A percentile compares a stretch with the other conserved stretches of the same genome.
phyloP scores from a whole-genome alignment of 495 filamentous ascomycete species.

The Lepraria neglecta region DNA sequence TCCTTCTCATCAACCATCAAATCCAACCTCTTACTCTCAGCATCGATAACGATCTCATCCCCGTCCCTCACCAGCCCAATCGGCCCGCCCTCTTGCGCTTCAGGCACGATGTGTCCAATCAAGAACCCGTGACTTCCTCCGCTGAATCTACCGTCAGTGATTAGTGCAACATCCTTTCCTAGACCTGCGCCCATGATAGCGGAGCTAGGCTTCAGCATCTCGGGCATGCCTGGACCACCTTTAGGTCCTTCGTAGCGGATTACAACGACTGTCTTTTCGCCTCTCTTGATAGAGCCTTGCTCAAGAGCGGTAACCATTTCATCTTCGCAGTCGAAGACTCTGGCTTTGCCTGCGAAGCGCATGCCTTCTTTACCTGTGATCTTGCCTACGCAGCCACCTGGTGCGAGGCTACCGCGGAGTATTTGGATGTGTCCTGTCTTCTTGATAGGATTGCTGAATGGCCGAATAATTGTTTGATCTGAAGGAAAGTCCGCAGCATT shows the following conservation, averaged over 20 bases:
- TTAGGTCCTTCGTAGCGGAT: slow-evolving; percentile 78
- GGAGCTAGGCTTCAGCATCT: slow-evolving; percentile 78
- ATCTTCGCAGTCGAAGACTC: slow-evolving; percentile 80
- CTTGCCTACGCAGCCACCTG: slow-evolving; percentile 90
- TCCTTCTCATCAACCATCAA: slow-evolving; percentile 53
- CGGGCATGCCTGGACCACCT: slow-evolving; percentile 56
- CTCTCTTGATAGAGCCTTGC: slow-evolving; percentile 80
- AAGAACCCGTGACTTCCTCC: slow-evolving; percentile 59
- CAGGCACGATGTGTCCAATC: slow-evolving; percentile 53
- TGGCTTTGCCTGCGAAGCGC: slow-evolving; percentile 80
- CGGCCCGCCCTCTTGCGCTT: slow-evolving; percentile 56
- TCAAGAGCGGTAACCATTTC: slow-evolving; percentile 73
- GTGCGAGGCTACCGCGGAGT: slow-evolving; percentile 81
- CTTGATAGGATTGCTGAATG: slow-evolving; percentile 89
- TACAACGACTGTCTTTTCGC: slow-evolving; percentile 94
- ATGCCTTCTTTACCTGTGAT: slow-evolving; percentile 97
- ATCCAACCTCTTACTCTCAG: slow-evolving; percentile 48
- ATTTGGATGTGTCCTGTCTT: slow-evolving; percentile 94
- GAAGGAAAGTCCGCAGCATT: slow-evolving; percentile 68
- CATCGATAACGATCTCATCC: slow-evolving; percentile 51
- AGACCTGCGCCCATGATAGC: slow-evolving; percentile 84
- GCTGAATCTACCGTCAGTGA: slow-evolving; percentile 51
- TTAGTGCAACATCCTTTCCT: slow-evolving; percentile 71
- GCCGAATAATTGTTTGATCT: slow-evolving; percentile 87
- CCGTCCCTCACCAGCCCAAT: slow-evolving; percentile 49